Conservation (phyloP, 2,329 filamentous ascomycete genomes). For the Alternaria conjuncta region DNA sequence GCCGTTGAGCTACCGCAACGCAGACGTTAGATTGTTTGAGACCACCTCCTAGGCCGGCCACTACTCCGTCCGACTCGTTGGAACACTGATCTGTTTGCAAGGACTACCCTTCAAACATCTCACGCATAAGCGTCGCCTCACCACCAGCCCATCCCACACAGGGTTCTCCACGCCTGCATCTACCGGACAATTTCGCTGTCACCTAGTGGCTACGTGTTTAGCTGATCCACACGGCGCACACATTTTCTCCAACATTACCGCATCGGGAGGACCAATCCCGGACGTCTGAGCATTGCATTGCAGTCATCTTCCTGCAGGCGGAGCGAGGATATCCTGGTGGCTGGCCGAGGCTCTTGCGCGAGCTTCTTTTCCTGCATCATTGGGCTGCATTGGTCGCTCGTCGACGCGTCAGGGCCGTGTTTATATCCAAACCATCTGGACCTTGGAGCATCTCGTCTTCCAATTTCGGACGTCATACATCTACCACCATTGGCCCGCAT, state of each 20-base stretch:
- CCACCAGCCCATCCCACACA: constrained; percentile 31
- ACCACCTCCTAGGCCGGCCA: constrained; percentile 37
- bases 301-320: constrained; percentile 43
- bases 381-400: constrained; percentile 46
- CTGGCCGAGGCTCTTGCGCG: constrained; percentile 45
- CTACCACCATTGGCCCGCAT: constrained; percentile 17
- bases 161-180: constrained; percentile 46
- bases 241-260: constrained; percentile 46
- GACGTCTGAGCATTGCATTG: constrained; percentile 30
- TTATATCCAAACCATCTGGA: constrained; percentile 47
- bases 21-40: constrained; percentile 45
- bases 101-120: constrained; percentile 44
- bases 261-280: constrained; percentile 45
- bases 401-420: constrained; percentile 44
- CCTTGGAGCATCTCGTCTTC: constrained; percentile 36
- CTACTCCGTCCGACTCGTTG: constrained; percentile 35
- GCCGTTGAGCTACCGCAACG: constrained; percentile 41
- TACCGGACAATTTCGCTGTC: constrained; percentile 39
- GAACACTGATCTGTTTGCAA: constrained; percentile 41
- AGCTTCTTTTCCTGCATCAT: constrained; percentile 39
- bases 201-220: constrained; percentile 40
- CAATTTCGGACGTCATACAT: constrained; percentile 37
- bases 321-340: constrained; percentile 48
- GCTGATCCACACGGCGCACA: constrained; percentile 33
- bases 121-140: constrained; percentile 39